These are phyloP conservation scores for Fusarium continuum DNA, from an alignment of 2,329 filamentous ascomycete genomes.

Conservation along the genomic window DNA sequence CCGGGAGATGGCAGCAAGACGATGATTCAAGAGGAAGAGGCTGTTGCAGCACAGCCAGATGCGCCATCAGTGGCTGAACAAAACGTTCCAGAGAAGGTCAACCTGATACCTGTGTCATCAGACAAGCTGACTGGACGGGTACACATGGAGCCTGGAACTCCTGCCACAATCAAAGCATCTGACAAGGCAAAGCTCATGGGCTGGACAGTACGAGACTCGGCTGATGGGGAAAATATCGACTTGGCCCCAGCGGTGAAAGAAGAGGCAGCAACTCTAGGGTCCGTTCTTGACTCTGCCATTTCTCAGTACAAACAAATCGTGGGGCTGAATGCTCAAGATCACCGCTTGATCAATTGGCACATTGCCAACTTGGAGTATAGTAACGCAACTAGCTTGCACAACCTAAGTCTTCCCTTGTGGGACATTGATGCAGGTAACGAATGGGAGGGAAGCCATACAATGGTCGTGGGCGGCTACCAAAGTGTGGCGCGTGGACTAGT, in stretches of 20 bases:
- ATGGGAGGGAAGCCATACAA: constrained; percentile 93
- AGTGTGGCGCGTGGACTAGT: constrained; percentile 89
- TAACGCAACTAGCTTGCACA: constrained; percentile 88
- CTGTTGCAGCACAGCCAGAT: constrained; percentile 67
- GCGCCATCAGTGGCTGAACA: constrained; percentile 64
- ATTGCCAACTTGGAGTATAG: constrained; percentile 98
- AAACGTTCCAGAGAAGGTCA: constrained; percentile 61
- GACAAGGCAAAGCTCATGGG: constrained; percentile 83
- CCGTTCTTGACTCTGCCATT: constrained; percentile 92
- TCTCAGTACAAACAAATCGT: constrained; percentile 85
- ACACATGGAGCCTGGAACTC: constrained; percentile 75
- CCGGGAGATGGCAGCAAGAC: constrained; percentile 74
- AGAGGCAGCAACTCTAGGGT: constrained; percentile 79
- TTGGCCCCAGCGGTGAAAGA: constrained; percentile 71
- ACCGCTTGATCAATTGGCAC: constrained; percentile 96
- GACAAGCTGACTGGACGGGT: constrained; percentile 77
- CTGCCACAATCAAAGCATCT: constrained; percentile 76
- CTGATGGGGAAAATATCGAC: constrained; percentile 73
- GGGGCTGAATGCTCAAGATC: constrained; percentile 84
- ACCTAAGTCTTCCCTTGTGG: constrained; percentile 89
- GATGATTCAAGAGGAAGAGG: constrained; percentile 76
- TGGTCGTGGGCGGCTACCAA: constrained; percentile 93
- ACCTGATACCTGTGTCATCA: constrained; percentile 70
- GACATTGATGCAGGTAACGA: constrained; percentile 98
- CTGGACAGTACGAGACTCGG: constrained; percentile 75